Evolutionary conservation across 2,329 filamentous ascomycete genomes (phyloP), one percentile per base, ranked within the genome.

Genomic region (Nannizziopsis arthrosporioides): DNA sequence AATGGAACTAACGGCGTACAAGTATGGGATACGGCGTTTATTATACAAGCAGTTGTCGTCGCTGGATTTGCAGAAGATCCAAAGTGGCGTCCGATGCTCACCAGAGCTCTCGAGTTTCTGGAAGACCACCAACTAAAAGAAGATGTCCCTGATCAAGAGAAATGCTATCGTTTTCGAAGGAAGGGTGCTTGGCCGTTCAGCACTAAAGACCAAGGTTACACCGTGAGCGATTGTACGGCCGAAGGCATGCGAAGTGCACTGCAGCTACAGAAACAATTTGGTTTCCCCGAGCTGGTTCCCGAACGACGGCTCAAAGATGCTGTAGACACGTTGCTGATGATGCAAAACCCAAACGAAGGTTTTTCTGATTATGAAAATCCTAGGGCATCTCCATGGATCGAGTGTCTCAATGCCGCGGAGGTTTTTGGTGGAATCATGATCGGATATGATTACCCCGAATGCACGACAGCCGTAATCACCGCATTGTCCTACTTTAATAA

Each of bases 1-100:
- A 95, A 95, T 58, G 92, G 92, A 34, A 98, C 92, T 7, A 96
- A 98, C 57, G 92, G 92, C n/a, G 89, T 96, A 1, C 92, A 98
- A 65, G 84, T 81, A 54, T 98, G 92, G 92, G 92, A 98, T 62
- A 98, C 92, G 0, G 77, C 88, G 0, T 96, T 96, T 61, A 70
- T 83, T 14, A 86, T 95, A 31, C 88, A 94, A 64, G 82, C 85
- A 0, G 78, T 85, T 5, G 77, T 86, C 45, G 85, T 86, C 42
- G 81, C 85, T 5, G 87, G 85, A 0, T 75, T 95, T 19, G 81
- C 84, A n/a, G 70, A 81, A 27, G 80, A 93, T 42, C 73, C 80
- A 10, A 80, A 82, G 57, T 95, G 85, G 80, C 77, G 76, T 35
- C 81, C 84, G 0, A 93, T 95, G 84, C 74, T 98, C 22, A 74